Conservation (phyloP, 441 rosid species). For the Theobroma grandiflorum region DNA sequence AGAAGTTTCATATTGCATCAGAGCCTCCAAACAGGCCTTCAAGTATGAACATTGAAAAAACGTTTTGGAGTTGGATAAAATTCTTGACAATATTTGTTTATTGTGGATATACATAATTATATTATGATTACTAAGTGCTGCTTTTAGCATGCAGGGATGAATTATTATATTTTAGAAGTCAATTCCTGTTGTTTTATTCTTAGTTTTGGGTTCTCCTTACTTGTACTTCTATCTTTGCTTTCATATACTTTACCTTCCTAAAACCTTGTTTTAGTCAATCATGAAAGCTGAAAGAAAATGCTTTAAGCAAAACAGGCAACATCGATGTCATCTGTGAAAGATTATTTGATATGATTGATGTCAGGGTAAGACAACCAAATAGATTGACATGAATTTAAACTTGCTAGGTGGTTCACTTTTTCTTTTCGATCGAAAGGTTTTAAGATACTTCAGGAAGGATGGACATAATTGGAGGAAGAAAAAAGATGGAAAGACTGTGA, state of each 20-base stretch:
- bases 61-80: background rate
- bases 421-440: conserved; percentile 93
- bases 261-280: conserved; percentile 4
- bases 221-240: background rate
- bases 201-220: background rate
- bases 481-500: conserved; percentile 91
- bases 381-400: conserved; percentile 26
- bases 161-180: background rate
- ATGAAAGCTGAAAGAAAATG: conserved; percentile 4
- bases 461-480: conserved; percentile 99
- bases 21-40: conserved; percentile 87
- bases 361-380: background rate
- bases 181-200: background rate
- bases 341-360: background rate
- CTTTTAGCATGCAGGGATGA: background rate
- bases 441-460: conserved; percentile 95
- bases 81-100: background rate
- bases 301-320: background rate
- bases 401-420: conserved; percentile 91
- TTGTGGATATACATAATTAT: conserved; percentile 5
- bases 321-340: background rate
- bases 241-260: background rate
- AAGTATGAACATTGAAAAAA: conserved; percentile 53
- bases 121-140: background rate
- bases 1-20: conserved; percentile 74